Conservation (phyloP, 179 eudicot species). For the Silene vulgaris region DNA sequence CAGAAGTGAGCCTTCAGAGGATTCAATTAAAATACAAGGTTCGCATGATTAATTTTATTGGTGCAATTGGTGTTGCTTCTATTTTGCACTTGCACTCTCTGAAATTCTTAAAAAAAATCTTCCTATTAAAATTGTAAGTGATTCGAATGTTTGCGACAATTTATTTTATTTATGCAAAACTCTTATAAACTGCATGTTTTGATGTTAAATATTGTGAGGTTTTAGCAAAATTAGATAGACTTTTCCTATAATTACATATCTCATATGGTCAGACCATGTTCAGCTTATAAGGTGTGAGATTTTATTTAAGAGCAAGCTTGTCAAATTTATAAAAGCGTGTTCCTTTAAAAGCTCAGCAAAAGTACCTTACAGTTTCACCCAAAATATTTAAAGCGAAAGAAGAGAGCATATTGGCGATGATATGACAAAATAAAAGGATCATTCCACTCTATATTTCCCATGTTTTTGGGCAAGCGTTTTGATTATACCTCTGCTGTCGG, state of each 20-base stretch:
- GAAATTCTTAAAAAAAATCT: neutral
- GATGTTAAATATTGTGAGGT: neutral
- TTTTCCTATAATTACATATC: neutral
- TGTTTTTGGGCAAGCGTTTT: neutral
- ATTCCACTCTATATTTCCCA: neutral
- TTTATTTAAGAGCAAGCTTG: neutral
- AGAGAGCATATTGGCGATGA: neutral
- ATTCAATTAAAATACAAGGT: constrained; percentile 89
- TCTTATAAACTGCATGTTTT: constrained; percentile 7
- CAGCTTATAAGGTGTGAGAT: neutral
- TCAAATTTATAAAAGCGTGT: neutral
- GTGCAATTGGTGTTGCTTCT: constrained; percentile 7
- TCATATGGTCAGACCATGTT: neutral
- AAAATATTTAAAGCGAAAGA: neutral
- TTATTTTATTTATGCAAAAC: neutral
- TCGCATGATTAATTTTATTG: neutral
- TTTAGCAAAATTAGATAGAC: neutral
- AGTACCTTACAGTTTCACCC: neutral
- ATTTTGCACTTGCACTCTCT: neutral
- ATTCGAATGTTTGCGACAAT: neutral
- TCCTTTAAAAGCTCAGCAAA: neutral
- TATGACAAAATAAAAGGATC: neutral
- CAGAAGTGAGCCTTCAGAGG: constrained; percentile 87
- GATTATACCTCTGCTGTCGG: neutral
- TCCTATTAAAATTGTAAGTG: neutral